Conservation (phyloP, 176 grass and related monocot species). For the Oryza officinalis region DNA sequence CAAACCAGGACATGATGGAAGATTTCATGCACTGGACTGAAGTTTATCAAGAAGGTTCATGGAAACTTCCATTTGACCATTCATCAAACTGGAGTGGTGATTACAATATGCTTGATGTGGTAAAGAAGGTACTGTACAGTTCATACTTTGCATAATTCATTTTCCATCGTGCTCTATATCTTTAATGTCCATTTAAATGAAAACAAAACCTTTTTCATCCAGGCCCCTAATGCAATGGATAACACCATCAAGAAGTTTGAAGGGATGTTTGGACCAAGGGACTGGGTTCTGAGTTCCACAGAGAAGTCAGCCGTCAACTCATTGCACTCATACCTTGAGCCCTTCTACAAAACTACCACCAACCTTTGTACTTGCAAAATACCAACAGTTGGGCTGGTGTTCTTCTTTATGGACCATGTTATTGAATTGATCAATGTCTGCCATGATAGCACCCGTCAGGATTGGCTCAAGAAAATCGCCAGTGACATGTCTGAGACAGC, state of each 20-base stretch:
- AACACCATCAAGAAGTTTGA: conserved; percentile 78
- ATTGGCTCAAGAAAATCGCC: conserved; percentile 82
- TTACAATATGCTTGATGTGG: conserved; percentile 83
- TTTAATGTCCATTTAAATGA: background rate
- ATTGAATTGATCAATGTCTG: conserved; percentile 67
- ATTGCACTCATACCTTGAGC: conserved; percentile 78
- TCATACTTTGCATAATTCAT: conserved; percentile 6
- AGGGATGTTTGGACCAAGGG: conserved; percentile 60
- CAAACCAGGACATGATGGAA: conserved; percentile 56
- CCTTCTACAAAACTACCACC: conserved; percentile 88
- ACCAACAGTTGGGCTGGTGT: conserved; percentile 75
- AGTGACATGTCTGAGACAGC: conserved; percentile 66
- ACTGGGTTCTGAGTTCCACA: conserved; percentile 47
- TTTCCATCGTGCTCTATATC: conserved; percentile 9
- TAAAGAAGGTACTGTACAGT: conserved; percentile 64
- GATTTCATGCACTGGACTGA: conserved; percentile 81
- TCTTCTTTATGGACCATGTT: conserved; percentile 98
- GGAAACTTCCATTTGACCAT: conserved; percentile 80
- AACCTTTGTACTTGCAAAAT: conserved; percentile 89
- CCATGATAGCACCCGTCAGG: conserved; percentile 53
- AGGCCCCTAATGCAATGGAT: conserved; percentile 89
- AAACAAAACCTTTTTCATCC: background rate
- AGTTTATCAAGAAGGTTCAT: conserved; percentile 81
- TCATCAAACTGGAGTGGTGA: conserved; percentile 74
- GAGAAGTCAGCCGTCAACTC: conserved; percentile 69